Conservation (phyloP, 148 eudicot species). For the Spergularia marina region DNA sequence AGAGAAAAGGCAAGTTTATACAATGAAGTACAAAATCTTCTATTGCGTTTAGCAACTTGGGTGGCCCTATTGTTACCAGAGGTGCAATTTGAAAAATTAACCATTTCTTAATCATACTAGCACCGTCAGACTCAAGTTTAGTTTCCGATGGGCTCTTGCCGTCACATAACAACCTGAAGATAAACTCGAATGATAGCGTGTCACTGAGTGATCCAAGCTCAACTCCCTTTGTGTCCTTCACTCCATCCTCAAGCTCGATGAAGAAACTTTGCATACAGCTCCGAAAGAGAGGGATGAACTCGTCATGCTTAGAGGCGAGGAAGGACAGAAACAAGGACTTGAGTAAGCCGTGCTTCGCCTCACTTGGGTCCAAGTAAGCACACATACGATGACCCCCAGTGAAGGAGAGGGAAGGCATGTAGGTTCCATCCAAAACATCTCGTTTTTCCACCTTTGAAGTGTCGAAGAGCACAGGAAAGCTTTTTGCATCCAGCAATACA, state of each 20-base stretch:
- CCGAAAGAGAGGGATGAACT: slow-evolving; percentile 36
- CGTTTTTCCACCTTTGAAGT: slow-evolving; percentile 53
- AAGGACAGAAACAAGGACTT: slow-evolving; percentile 32
- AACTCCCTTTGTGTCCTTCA: slow-evolving; percentile 1
- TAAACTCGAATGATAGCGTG: slow-evolving; percentile 41
- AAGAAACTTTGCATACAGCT: slow-evolving; percentile 22
- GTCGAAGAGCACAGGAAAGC: slow-evolving; percentile 62
- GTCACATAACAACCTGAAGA: slow-evolving; percentile 38
- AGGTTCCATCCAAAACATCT: slow-evolving; percentile 56
- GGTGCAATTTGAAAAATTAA: slow-evolving; percentile 46
- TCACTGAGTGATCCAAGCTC: slow-evolving; percentile 32
- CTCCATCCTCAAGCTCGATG: slow-evolving; percentile 29
- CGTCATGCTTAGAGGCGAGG: slow-evolving; percentile 21
- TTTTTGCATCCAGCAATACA: slow-evolving; percentile 49
- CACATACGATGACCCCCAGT: slow-evolving; percentile 57
- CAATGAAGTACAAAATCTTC: slow-evolving; percentile 53
- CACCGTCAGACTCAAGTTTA: not conserved
- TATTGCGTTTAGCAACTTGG: slow-evolving; percentile 34
- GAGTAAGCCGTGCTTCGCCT: slow-evolving; percentile 42
- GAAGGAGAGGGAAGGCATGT: slow-evolving; percentile 47
- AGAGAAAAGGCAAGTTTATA: slow-evolving; percentile 36
- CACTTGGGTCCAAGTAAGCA: slow-evolving; percentile 60
- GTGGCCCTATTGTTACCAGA: slow-evolving; percentile 36
- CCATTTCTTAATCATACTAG: slow-evolving; percentile 35
- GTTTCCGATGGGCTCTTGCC: slow-evolving; percentile 7